Evolutionary conservation across 768 basidiomycete species (phyloP).

Genomic region (Hypsizygus marmoreus): DNA sequence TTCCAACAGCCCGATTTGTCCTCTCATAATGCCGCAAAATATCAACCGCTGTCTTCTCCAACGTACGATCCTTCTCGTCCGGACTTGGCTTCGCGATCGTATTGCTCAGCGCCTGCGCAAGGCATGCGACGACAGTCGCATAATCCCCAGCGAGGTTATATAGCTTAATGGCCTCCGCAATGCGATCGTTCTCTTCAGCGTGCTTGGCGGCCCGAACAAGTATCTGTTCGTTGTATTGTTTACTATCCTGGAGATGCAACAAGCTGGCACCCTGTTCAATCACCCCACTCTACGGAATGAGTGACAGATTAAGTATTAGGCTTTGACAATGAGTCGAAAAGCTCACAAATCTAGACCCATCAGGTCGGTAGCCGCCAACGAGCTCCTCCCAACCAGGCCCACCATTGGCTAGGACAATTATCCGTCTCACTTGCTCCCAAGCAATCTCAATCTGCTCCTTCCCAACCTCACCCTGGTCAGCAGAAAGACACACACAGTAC

Average conservation of each 20-base stretch:
- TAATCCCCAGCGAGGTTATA: conserved; percentile 96
- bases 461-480: conserved; percentile 73
- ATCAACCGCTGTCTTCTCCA: conserved; percentile 76
- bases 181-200: conserved; percentile 81
- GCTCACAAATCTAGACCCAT: conserved; percentile 88
- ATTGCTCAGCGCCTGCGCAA: conserved; percentile 86
- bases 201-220: conserved; percentile 81
- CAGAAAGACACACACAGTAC: conserved; percentile 77
- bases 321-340: neutral
- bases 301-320: neutral
- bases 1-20: conserved; percentile 71
- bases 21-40: conserved; percentile 82
- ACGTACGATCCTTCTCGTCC: conserved; percentile 62
- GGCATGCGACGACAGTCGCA: conserved; percentile 80
- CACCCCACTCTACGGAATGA: conserved; percentile 64
- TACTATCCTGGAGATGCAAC: conserved; percentile 65
- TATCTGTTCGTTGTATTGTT: conserved; percentile 79
- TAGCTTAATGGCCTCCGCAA: conserved; percentile 90
- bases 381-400: conserved; percentile 90
- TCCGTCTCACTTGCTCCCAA: conserved; percentile 78
- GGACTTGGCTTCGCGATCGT: conserved; percentile 67
- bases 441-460: conserved; percentile 81
- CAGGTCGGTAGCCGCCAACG: conserved; percentile 88
- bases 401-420: conserved; percentile 76
- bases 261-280: conserved; percentile 84